phyloP scores from a whole-genome alignment of 306 rosid genomes.

The Fragaria ananassa region DNA sequence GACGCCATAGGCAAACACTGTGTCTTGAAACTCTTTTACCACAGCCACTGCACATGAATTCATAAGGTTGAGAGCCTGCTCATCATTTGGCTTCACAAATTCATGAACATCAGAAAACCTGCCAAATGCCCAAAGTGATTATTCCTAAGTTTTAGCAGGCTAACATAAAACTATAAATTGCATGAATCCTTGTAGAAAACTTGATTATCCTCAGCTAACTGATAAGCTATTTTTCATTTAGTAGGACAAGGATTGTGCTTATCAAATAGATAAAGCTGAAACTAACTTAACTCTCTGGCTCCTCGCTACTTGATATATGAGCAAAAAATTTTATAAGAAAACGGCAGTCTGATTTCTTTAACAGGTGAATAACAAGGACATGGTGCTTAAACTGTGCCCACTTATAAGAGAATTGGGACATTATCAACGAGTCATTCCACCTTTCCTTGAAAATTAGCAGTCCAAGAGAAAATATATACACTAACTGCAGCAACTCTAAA shows the following conservation, averaged over 20 bases:
- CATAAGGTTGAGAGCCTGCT: conserved; percentile 75
- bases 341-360: not conserved
- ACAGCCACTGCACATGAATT: conserved; percentile 70
- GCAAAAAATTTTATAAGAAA: not conserved
- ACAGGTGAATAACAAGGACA: not conserved
- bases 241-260: not conserved
- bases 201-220: not conserved
- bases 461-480: not conserved
- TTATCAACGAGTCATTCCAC: not conserved
- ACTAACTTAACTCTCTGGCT: not conserved
- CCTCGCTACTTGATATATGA: not conserved
- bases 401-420: not conserved
- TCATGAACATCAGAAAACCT: conserved; percentile 66
- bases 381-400: not conserved
- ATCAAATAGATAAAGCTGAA: not conserved
- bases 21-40: conserved; percentile 59
- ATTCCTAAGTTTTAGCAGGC: not conserved
- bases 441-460: not conserved
- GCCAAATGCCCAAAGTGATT: conserved; percentile 10
- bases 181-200: not conserved
- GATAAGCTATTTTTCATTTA: not conserved
- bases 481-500: not conserved
- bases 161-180: not conserved
- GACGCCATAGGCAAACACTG: conserved; percentile 73
- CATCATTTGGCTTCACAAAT: conserved; percentile 89